Evolutionary conservation across 805 yeast genomes (phyloP).

Genomic region (Metschnikowia colocasiae): DNA sequence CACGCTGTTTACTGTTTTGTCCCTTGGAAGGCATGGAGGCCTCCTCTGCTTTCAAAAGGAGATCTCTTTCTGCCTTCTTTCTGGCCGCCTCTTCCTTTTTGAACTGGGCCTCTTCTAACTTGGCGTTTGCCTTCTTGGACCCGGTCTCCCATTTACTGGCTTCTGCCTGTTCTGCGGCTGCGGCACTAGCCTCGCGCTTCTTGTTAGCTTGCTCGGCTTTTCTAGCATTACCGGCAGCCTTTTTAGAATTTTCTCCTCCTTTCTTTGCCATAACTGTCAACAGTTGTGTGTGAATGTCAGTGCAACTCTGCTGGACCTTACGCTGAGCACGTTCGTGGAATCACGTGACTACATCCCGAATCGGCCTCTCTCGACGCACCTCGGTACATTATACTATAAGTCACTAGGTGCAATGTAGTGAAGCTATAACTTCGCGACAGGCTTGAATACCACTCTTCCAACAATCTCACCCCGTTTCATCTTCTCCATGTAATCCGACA

Average conservation of each 20-base stretch:
- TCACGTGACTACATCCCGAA: constrained; percentile 1
- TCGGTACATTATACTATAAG: not conserved
- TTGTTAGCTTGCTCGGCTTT: constrained; percentile 63
- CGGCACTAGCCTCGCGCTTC: constrained; percentile 51
- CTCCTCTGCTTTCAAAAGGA: constrained; percentile 60
- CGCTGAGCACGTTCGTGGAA: not conserved
- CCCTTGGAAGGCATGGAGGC: constrained; percentile 60
- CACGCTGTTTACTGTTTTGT: constrained; percentile 51
- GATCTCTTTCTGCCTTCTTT: constrained; percentile 81
- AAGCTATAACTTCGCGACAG: constrained; percentile 9
- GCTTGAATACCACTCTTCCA: constrained; percentile 41
- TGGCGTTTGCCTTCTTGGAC: constrained; percentile 62
- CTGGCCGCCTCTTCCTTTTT: constrained; percentile 74
- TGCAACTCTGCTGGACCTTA: not conserved
- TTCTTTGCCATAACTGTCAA: constrained; percentile 21
- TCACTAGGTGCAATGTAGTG: not conserved
- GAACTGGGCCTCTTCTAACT: constrained; percentile 63
- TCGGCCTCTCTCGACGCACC: not conserved
- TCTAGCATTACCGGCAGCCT: constrained; percentile 61
- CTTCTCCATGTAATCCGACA: constrained; percentile 34
- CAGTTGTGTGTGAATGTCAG: not conserved
- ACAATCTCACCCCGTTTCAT: constrained; percentile 36
- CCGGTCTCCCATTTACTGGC: constrained; percentile 69
- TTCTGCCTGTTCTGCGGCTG: constrained; percentile 49
- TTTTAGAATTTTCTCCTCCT: constrained; percentile 48